phyloP scores from a whole-genome alignment of 2,329 filamentous ascomycete species.

The Lanzia echinophila region DNA sequence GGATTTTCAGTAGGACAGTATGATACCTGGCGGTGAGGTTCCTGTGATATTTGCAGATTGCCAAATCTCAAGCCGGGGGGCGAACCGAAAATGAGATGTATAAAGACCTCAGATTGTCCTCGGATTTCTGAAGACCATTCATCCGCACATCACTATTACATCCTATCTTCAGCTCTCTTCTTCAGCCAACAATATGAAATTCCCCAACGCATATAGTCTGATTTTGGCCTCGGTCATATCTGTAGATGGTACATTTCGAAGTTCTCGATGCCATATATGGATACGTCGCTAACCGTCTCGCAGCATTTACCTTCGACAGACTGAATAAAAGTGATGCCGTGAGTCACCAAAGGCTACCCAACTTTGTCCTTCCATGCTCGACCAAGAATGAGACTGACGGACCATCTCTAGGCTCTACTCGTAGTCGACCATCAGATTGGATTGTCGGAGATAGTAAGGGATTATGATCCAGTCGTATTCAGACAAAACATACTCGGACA shows the following conservation, averaged over 20 bases:
- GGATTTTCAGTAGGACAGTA: not conserved
- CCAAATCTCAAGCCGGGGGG: not conserved
- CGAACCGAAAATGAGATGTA: not conserved
- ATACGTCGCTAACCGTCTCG: not conserved
- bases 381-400: not conserved
- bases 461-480: constrained; percentile 60
- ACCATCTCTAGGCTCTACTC: constrained; percentile 40
- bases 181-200: constrained; percentile 21
- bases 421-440: constrained; percentile 56
- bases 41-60: not conserved
- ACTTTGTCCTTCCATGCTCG: not conserved
- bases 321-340: constrained; percentile 32
- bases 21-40: not conserved
- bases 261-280: not conserved
- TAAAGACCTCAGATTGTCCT: not conserved
- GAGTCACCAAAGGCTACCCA: constrained; percentile 4
- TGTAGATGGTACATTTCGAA: constrained; percentile 15
- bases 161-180: not conserved
- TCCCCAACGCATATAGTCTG: constrained; percentile 14
- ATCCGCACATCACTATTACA: not conserved
- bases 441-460: constrained; percentile 53
- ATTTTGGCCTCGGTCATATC: constrained; percentile 14
- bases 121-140: not conserved
- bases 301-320: constrained; percentile 27
- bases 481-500: constrained; percentile 63